Base-by-base conservation (phyloP, 345 rosid genomes). In the Boechera divaricarpa region DNA sequence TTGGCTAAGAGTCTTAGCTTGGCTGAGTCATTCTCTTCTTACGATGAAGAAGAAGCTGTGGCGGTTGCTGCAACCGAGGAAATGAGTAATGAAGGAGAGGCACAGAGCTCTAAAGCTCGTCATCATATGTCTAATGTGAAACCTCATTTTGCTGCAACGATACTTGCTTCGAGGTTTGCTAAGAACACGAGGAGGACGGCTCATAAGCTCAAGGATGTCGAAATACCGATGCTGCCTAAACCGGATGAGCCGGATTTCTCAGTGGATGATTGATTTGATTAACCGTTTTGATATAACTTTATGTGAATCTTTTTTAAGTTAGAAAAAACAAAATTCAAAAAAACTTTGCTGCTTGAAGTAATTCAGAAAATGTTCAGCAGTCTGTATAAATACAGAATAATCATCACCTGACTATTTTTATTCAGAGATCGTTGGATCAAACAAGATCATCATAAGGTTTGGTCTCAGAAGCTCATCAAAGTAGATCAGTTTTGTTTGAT, bases 171-270 rank as follows among this genome's bases (percentile, higher is more conserved):
- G 4, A 89, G 91, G 67, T 90, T 92, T 79, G 98, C 98, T 29
- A 92, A 93, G 16, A 94, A 88, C 83, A 88, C 98, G 2, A 85
- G 97, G 72, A 87, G 88, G 67, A 90, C 95, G n/a, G 84, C 86
- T 62, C 91, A 85, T 77, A 94, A 87, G 84, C 47, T 82, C 62
- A 92, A 88, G 66, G 89, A 83, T 16, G 84, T 83, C 4, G 86
- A 81, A 41, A 75, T 94, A 92, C 91, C 85, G 2, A 94, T 87
- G 83, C 82, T 92, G 47, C 92, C 51, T 63, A 94, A 94, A 80
- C 98, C 98, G 1, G 88, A 87, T 53, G 98, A 94, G 26, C 98
- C 98, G 0, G 94, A 92, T 77, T 94, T 94, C 78, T 87, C 92
- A 4, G 83, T 82, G 12, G 94, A 88, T 65, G 86, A 83, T 29